Evolutionary conservation across 1,139 yeast species (phyloP), one percentile per base, ranked within the genome.

Genomic region (Zygosaccharomyces pseudobailii): DNA sequence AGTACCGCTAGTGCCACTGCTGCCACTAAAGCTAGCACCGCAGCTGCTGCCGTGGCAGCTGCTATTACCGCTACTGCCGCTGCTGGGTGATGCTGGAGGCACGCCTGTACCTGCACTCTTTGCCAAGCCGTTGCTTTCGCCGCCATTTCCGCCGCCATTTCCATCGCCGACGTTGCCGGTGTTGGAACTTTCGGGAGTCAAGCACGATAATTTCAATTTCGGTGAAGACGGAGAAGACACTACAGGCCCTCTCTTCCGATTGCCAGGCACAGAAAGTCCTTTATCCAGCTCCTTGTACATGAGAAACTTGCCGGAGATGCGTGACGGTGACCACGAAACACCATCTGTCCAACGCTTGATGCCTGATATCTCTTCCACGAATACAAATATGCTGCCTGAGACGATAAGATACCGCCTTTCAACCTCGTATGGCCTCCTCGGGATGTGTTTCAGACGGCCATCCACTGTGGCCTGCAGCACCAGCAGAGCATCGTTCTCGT

Each of bases 311-410:
- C 95, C 95, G 36, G 87, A 72, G 27, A 89, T 87, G 44, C 97
- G 71, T 2, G 94, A 84, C 0, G 97, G 96, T 1, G 90, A 82
- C 97, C 97, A 89, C 9, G 90, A 76, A 20, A 87, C 79, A 13
- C 97, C 96, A 62, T 89, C 97, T 0, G 97, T 89, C 97, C 97
- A 89, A 47, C 97, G 72, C 64, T 86, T 86, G 52, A 89, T 88
- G 1, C 94, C 92, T 0, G 92, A 82, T 20, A 77, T 74, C 55
- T 85, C 88, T 65, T 89, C 96, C 44, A 86, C 79, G 61, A 88
- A 89, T 3, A 89, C 88, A 67, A 88, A 89, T 0, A 88, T 83
- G 57, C 83, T 80, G 0, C 97, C 97, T 9, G 89, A 82, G 48
- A 74, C 72, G 36, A 89, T 87, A 42, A 87, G 70, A 7, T 71